Evolutionary conservation across 306 rosid species (phyloP).

Genomic region (Corylus avellana): DNA sequence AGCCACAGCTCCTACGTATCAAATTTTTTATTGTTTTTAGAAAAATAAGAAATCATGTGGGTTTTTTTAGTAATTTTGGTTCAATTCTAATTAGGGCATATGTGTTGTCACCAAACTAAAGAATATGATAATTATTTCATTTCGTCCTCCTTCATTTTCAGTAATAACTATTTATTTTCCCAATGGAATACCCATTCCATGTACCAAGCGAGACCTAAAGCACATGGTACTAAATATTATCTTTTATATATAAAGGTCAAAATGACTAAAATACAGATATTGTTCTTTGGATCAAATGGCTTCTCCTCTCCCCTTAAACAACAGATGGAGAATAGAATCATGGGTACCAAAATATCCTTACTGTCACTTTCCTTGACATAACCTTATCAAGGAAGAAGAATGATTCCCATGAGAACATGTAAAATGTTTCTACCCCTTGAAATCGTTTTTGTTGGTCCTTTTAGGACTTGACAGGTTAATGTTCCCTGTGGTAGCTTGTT

Average conservation of each 20-base stretch:
- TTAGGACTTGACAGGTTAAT: conserved; percentile 1
- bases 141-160: no score
- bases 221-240: background rate
- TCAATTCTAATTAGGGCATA: no score
- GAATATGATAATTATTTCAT: no score
- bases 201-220: background rate
- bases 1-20: no score
- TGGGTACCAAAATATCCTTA: background rate
- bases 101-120: no score
- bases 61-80: no score
- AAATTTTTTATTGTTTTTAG: no score
- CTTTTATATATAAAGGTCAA: background rate
- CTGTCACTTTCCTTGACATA: background rate
- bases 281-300: background rate
- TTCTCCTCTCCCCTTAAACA: background rate
- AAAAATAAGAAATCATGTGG: no score
- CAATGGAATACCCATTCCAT: no score
- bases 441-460: background rate
- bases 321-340: background rate
- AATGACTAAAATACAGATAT: background rate
- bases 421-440: background rate
- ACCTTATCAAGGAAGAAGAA: background rate
- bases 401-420: background rate
- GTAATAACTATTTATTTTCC: no score
- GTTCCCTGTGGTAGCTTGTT: conserved; percentile 9